Conservation (phyloP, 2,329 filamentous ascomycete genomes). For the Microdochium nivale region DNA sequence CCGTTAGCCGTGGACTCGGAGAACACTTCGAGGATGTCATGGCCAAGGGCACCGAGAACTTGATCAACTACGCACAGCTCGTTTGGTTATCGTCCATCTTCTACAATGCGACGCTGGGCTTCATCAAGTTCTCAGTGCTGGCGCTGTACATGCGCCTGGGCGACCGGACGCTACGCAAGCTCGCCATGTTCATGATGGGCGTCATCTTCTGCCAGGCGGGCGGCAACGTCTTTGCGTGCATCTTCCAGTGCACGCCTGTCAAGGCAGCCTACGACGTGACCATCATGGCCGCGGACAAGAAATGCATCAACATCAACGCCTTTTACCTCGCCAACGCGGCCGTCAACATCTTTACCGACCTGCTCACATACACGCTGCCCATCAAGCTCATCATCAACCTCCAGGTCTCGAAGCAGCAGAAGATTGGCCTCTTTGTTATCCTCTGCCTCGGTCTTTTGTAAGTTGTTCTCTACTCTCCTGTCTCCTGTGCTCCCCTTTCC, state of each 20-base stretch:
- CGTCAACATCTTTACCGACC: conserved; percentile 35
- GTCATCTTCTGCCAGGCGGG: conserved; percentile 29
- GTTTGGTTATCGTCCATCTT: conserved; percentile 38
- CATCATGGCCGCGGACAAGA: conserved; percentile 12
- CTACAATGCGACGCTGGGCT: conserved; percentile 35
- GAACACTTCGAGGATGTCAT: conserved; percentile 16
- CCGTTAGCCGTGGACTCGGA: conserved; percentile 18
- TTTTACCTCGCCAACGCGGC: conserved; percentile 38
- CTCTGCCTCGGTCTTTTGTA: conserved; percentile 34
- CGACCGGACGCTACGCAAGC: conserved; percentile 22
- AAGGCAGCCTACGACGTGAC: background rate
- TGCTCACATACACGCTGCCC: conserved; percentile 34
- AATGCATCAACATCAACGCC: conserved; percentile 34
- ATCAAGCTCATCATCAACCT: conserved; percentile 31
- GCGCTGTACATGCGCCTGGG: conserved; percentile 34
- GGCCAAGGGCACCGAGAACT: conserved; percentile 5
- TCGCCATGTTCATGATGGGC: conserved; percentile 28
- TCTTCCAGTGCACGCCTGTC: background rate
- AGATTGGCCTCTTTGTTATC: conserved; percentile 21
- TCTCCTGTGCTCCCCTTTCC: background rate
- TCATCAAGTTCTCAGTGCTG: conserved; percentile 37
- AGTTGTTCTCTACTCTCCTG: conserved; percentile 1
- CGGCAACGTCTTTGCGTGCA: conserved; percentile 15
- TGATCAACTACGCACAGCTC: conserved; percentile 9
- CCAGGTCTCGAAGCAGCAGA: conserved; percentile 33